phyloP scores from a whole-genome alignment of 805 yeast genomes.

The Candida stauntonica region DNA sequence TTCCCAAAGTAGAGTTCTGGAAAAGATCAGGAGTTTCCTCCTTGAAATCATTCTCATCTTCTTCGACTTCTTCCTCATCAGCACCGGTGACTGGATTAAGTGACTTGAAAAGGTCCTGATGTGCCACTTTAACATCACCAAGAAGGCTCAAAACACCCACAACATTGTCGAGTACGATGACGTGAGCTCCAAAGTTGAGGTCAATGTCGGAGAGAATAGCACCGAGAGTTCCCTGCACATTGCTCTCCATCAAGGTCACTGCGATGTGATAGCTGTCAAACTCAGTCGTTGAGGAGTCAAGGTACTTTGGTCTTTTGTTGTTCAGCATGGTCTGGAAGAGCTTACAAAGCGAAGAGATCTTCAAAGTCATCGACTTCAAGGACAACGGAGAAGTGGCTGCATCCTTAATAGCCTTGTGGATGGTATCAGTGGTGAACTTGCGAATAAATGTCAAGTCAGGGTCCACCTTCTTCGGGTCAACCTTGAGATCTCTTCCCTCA shows the following conservation, averaged over 20 bases:
- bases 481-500: conserved; percentile 28
- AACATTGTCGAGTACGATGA: conserved; percentile 51
- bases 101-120: conserved; percentile 54
- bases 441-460: conserved; percentile 70
- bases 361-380: conserved; percentile 47
- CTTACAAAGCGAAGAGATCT: conserved; percentile 38
- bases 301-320: conserved; percentile 16
- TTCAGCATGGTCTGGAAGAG: conserved; percentile 25
- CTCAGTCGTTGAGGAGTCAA: conserved; percentile 35
- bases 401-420: conserved; percentile 59
- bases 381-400: conserved; percentile 33
- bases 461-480: conserved; percentile 50
- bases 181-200: conserved; percentile 65
- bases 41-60: conserved; percentile 51
- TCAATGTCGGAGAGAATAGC: conserved; percentile 62
- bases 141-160: conserved; percentile 55
- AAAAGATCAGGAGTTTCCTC: conserved; percentile 80
- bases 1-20: conserved; percentile 85
- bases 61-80: conserved; percentile 53
- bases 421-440: conserved; percentile 64
- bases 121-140: conserved; percentile 52
- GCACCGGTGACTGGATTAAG: conserved; percentile 33
- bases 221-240: conserved; percentile 53
- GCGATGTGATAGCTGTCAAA: conserved; percentile 63
- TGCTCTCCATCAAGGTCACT: conserved; percentile 63